Evolutionary conservation across 345 rosid genomes (phyloP), one percentile per base, ranked within the genome.

Genomic region (Iberis pinnata): DNA sequence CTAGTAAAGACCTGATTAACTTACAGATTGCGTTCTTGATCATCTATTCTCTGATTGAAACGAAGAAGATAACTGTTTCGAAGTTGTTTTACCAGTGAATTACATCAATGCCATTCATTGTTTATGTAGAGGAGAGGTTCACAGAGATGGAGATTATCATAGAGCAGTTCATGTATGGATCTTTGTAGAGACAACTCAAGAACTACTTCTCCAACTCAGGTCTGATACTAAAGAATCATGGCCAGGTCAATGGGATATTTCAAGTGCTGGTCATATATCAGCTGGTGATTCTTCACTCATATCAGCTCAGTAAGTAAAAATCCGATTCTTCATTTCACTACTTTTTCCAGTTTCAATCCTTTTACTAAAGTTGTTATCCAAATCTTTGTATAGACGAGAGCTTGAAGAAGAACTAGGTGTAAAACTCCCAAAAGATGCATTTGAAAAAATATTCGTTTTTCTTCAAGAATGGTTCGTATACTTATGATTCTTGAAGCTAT

Each of bases 191-290:
- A 84, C 76, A 15, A 86, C 92, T 0, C 83, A 76, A 49, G 72
- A 90, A 24, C 59, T 87, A 44, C 95, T 90, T 67, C 85, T 86
- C 38, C 98, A 87, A 61, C 75, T 60, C 47, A 87, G 95, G 1
- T 66, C 92, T 44, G 92, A 90, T 36, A 61, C 76, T 61, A 90
- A 86, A 82, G 96, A 86, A 56, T 90, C 96, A 0, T 87, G 85
- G 87, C 79, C 98, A 9, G 92, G 95, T 13, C 67, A 45, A 12
- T 90, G 96, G 98, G 96, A 90, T 65, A 79, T 84, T 58, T 89
- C 98, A 18, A 82, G 98, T 64, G 97, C 97, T 57, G 96, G 98
- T n/a, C 94, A 90, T 70, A 78, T 90, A 2, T 76, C 92, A 61
- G 94, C 98, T 12, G 90, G 89, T 45, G 90, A 78, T 71, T 72